phyloP scores from a whole-genome alignment of 805 yeast genomes.

The Barnettozyma populi region DNA sequence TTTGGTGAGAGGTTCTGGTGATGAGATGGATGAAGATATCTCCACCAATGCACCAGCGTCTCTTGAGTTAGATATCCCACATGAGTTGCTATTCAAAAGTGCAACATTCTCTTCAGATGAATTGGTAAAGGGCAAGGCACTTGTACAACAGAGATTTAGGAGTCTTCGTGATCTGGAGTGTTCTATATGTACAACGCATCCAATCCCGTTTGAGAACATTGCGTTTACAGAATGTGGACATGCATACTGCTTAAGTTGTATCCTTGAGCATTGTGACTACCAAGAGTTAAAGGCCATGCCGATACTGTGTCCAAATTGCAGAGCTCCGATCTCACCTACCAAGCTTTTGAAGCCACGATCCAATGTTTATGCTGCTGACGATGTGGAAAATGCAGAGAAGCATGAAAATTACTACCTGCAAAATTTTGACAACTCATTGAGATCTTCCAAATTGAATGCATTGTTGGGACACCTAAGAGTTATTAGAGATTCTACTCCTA shows the following conservation, averaged over 20 bases:
- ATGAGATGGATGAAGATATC: constrained; percentile 50
- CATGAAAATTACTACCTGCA: constrained; percentile 9
- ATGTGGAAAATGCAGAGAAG: constrained; percentile 15
- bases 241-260: constrained; percentile 66
- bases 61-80: constrained; percentile 14
- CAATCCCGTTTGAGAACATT: constrained; percentile 47
- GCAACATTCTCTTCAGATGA: constrained; percentile 14
- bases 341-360: constrained; percentile 30
- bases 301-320: constrained; percentile 73
- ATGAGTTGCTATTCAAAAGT: constrained; percentile 11
- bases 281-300: constrained; percentile 43
- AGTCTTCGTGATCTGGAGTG: constrained; percentile 56
- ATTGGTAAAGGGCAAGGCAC: constrained; percentile 9
- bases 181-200: constrained; percentile 73
- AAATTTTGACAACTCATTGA: constrained; percentile 27
- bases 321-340: constrained; percentile 47
- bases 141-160: constrained; percentile 30
- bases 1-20: constrained; percentile 45
- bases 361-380: constrained; percentile 18
- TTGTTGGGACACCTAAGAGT: constrained; percentile 52
- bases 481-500: constrained; percentile 49
- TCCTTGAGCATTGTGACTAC: constrained; percentile 68
- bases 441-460: constrained; percentile 72
- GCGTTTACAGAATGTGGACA: constrained; percentile 78
- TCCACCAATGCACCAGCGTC: constrained; percentile 11